phyloP scores from a whole-genome alignment of 179 eudicot genomes.

The Silene noctiflora region DNA sequence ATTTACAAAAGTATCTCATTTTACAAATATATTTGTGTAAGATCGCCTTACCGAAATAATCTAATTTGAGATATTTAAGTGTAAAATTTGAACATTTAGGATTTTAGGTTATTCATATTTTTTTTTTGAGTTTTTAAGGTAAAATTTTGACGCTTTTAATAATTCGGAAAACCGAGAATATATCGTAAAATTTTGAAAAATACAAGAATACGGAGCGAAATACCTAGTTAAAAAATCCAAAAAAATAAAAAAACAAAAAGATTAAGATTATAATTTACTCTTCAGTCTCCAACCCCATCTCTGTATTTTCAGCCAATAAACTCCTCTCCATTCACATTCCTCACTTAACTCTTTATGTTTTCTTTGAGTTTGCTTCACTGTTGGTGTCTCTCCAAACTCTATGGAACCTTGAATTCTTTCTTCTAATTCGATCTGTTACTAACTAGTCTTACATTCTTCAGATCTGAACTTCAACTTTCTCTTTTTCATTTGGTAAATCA shows the following conservation, averaged over 20 bases:
- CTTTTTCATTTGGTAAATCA: conserved; percentile 20
- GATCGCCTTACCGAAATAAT: too few species aligned
- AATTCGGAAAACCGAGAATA: too few species aligned
- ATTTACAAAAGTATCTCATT: too few species aligned
- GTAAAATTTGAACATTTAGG: too few species aligned
- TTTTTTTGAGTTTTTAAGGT: too few species aligned
- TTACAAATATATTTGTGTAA: too few species aligned
- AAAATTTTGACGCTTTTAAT: too few species aligned
- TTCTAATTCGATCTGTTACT: conserved; percentile 34
- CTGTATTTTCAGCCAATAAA: conserved; percentile 15
- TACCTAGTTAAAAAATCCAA: too few species aligned
- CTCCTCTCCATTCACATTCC: conserved; percentile 5
- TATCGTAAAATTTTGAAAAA: too few species aligned
- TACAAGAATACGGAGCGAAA: too few species aligned
- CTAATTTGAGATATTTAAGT: too few species aligned
- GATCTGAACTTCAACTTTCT: conserved; percentile 27
- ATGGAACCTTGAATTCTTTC: conserved; percentile 27
- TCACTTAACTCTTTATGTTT: conserved; percentile 6
- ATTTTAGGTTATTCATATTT: too few species aligned
- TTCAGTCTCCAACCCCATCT: conserved; percentile 1
- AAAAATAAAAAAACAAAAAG: not conserved
- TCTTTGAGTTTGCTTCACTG: conserved; percentile 27
- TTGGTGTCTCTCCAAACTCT: conserved; percentile 11
- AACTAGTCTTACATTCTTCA: conserved; percentile 23
- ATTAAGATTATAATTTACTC: conserved; percentile 5